Conservation (phyloP, 2,329 filamentous ascomycete genomes). For the Didymella lethalis region DNA sequence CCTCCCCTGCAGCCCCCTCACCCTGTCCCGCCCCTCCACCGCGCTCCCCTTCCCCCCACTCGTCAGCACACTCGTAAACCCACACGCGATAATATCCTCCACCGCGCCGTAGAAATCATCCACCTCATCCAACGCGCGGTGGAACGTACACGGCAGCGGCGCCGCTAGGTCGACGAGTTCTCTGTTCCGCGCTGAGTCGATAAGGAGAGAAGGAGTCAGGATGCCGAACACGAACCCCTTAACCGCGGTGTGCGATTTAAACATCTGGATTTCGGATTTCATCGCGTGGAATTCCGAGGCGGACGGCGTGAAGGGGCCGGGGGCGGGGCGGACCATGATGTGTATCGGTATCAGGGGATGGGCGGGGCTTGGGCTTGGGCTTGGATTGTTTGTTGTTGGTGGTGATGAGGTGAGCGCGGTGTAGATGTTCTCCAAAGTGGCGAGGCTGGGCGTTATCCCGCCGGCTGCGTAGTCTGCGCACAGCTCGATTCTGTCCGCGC, state of each 20-base stretch:
- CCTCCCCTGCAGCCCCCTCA: too few relatives aligned
- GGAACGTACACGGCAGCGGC: constrained; percentile 61
- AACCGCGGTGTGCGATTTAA: constrained; percentile 44
- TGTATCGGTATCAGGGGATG: background rate
- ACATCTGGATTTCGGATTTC: constrained; percentile 50
- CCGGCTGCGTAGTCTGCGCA: constrained; percentile 33
- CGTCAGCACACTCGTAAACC: constrained; percentile 59
- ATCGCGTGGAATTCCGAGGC: constrained; percentile 55
- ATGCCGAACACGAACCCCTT: constrained; percentile 64
- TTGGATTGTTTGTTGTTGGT: too few relatives aligned
- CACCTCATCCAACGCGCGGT: constrained; percentile 61
- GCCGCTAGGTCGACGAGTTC: constrained; percentile 54
- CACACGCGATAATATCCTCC: constrained; percentile 52
- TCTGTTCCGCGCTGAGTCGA: constrained; percentile 55
- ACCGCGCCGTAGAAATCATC: constrained; percentile 44
- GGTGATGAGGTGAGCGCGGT: too few relatives aligned
- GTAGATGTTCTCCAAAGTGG: too few relatives aligned
- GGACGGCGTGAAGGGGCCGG: constrained; percentile 57
- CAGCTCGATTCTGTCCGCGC: constrained; percentile 62
- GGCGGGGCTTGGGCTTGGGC: too few relatives aligned
- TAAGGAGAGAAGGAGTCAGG: constrained; percentile 38
- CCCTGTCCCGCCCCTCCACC: constrained; percentile 43
- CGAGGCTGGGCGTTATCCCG: too few relatives aligned
- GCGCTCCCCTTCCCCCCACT: constrained; percentile 54
- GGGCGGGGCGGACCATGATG: constrained; percentile 63